These are phyloP conservation scores for Phytomonas serpens DNA, from an alignment of 208 protist genomes.

Conservation along the genomic window DNA sequence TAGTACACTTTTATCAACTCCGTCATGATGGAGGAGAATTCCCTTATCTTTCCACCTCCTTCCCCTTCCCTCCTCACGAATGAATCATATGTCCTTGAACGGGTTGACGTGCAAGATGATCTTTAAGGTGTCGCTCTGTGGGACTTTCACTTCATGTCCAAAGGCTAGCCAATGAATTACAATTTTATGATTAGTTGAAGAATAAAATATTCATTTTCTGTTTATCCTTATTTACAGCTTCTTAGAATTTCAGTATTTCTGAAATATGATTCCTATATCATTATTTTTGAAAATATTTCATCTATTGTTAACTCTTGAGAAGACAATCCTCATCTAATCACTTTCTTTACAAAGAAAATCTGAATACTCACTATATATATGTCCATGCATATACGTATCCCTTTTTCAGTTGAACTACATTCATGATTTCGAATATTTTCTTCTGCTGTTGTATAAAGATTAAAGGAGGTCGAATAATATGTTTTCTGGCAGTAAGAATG, in stretches of 20 bases:
- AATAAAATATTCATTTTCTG: not conserved
- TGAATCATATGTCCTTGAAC: not conserved
- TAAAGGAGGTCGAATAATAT: slow-evolving; percentile 11
- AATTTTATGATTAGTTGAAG: not conserved
- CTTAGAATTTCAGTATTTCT: not conserved
- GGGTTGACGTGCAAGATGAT: not conserved
- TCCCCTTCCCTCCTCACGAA: not conserved
- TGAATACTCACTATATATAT: not conserved
- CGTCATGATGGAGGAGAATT: not conserved
- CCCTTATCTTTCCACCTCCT: not conserved
- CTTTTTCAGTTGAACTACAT: not conserved
- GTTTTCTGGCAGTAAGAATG: slow-evolving; percentile 12
- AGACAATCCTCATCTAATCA: not conserved
- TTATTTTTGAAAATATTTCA: not conserved
- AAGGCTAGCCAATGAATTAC: not conserved
- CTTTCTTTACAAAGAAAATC: not conserved
- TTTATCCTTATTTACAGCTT: not conserved
- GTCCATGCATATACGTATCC: not conserved
- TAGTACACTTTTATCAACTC: not conserved
- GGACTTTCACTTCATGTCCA: not conserved
- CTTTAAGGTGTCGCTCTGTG: not conserved
- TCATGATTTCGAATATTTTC: not conserved
- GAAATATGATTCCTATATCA: not conserved
- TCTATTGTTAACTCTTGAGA: not conserved
- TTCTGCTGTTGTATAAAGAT: not conserved